phyloP scores from a whole-genome alignment of 495 filamentous ascomycete genomes.

The Hypoxylon fragiforme region DNA sequence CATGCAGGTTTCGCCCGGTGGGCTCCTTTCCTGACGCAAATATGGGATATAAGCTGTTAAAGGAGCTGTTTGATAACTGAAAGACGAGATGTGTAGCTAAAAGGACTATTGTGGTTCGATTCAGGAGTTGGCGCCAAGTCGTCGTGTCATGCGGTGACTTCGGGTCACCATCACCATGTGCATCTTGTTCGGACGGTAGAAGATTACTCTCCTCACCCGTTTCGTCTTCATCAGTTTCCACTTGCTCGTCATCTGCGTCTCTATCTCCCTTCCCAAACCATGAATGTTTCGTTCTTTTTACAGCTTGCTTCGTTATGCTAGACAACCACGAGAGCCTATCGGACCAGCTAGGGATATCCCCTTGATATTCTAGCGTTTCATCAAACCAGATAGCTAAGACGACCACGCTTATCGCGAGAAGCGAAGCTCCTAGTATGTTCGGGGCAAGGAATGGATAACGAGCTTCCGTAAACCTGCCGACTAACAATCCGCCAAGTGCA shows the following conservation, averaged over 20 bases:
- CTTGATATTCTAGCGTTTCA: constrained; percentile 80
- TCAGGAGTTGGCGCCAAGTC: constrained; percentile 61
- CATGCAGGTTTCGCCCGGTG: constrained; percentile 72
- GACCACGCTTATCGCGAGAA: constrained; percentile 74
- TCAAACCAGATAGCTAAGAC: constrained; percentile 77
- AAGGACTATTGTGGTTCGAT: constrained; percentile 77
- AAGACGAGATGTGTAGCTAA: constrained; percentile 85
- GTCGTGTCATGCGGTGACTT: constrained; percentile 42
- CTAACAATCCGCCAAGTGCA: constrained; percentile 81
- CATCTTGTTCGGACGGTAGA: constrained; percentile 37
- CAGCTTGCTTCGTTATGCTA: constrained; percentile 16
- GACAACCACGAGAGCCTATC: constrained; percentile 31
- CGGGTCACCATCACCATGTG: constrained; percentile 35
- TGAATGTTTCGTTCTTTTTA: constrained; percentile 59
- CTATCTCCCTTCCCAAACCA: constrained; percentile 60
- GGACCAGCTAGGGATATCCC: constrained; percentile 60
- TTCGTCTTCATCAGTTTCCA: constrained; percentile 44
- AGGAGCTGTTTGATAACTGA: constrained; percentile 84
- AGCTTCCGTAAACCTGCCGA: constrained; percentile 57
- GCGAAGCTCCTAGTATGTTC: constrained; percentile 71
- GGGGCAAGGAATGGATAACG: constrained; percentile 84
- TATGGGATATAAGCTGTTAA: constrained; percentile 89
- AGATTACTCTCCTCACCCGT: constrained; percentile 38
- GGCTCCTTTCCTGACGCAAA: constrained; percentile 77
- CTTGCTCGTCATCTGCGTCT: constrained; percentile 41